These are phyloP conservation scores for Blastobotrys capitulatus DNA, from an alignment of 1,139 yeast species.

Conservation along the genomic window DNA sequence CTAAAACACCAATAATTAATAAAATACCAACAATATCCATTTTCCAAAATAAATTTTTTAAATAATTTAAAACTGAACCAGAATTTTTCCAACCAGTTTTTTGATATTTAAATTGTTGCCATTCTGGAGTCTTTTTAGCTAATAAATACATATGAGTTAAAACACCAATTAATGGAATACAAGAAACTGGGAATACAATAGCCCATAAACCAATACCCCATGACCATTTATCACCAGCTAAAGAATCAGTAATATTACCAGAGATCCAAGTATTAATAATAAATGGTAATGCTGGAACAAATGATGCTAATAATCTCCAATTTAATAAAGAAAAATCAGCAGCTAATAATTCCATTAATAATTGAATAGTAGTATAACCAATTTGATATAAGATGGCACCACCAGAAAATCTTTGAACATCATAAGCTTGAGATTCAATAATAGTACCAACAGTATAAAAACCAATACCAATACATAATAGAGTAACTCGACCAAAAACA, in stretches of 20 bases:
- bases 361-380: conserved; percentile 62
- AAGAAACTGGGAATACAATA: conserved; percentile 59
- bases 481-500: conserved; percentile 61
- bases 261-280: conserved; percentile 74
- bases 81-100: conserved; percentile 27
- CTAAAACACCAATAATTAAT: conserved; percentile 46
- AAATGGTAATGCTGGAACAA: conserved; percentile 63
- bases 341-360: conserved; percentile 50
- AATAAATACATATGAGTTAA: conserved; percentile 49
- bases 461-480: conserved; percentile 48
- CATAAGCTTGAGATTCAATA: conserved; percentile 60
- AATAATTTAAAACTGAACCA: conserved; percentile 22
- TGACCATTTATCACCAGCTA: conserved; percentile 45
- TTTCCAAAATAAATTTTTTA: conserved; percentile 40
- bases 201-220: conserved; percentile 83
- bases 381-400: conserved; percentile 67
- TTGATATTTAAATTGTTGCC: conserved; percentile 33
- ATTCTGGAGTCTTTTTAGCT: conserved; percentile 49
- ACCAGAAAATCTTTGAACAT: conserved; percentile 62
- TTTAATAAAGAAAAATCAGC: conserved; percentile 64
- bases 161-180: conserved; percentile 52
- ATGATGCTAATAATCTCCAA: conserved; percentile 62
- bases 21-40: conserved; percentile 52
- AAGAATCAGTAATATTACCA: conserved; percentile 47
- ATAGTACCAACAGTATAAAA: conserved; percentile 68